Evolutionary conservation across 176 grass and related monocot species (phyloP).

Genomic region (barley (Hordeum vulgare)): DNA sequence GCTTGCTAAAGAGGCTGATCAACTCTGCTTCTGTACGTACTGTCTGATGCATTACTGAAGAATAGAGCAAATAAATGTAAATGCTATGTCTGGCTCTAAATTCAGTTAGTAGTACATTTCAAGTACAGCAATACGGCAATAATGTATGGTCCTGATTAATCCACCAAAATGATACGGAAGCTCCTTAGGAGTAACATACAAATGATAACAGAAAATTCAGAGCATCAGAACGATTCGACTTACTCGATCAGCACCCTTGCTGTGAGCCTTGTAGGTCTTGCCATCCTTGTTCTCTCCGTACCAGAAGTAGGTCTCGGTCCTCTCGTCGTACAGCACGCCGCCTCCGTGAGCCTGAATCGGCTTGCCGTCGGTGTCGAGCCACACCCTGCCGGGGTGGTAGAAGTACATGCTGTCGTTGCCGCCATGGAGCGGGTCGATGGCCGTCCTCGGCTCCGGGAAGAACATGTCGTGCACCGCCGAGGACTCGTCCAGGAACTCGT

Average conservation of each 20-base stretch:
- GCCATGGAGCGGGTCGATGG: slow-evolving; percentile 41
- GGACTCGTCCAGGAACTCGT: slow-evolving; percentile 87
- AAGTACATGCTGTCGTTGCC: slow-evolving; percentile 51
- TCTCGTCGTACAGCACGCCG: slow-evolving; percentile 76
- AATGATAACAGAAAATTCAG: not conserved
- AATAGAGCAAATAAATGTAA: not conserved
- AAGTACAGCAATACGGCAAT: not conserved
- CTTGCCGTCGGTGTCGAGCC: slow-evolving; percentile 90
- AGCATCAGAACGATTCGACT: slow-evolving; percentile 19
- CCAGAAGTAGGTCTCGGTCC: slow-evolving; percentile 62
- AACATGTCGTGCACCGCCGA: slow-evolving; percentile 80
- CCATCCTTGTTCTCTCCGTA: slow-evolving; percentile 98
- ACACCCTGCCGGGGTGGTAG: slow-evolving; percentile 68
- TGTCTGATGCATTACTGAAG: not conserved
- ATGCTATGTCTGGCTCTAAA: not conserved
- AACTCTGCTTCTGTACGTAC: not conserved
- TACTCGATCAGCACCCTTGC: slow-evolving; percentile 75
- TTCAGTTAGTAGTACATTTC: slow-evolving; percentile 17
- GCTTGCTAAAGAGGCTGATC: not conserved
- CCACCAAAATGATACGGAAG: not conserved
- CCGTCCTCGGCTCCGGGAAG: slow-evolving; percentile 54
- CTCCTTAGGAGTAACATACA: not conserved
- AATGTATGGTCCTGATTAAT: not conserved
- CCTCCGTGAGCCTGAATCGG: slow-evolving; percentile 95
- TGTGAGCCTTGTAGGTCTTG: slow-evolving; percentile 76